Evolutionary conservation across 768 basidiomycete genomes (phyloP).

Genomic region (Hypholoma fasciculare): DNA sequence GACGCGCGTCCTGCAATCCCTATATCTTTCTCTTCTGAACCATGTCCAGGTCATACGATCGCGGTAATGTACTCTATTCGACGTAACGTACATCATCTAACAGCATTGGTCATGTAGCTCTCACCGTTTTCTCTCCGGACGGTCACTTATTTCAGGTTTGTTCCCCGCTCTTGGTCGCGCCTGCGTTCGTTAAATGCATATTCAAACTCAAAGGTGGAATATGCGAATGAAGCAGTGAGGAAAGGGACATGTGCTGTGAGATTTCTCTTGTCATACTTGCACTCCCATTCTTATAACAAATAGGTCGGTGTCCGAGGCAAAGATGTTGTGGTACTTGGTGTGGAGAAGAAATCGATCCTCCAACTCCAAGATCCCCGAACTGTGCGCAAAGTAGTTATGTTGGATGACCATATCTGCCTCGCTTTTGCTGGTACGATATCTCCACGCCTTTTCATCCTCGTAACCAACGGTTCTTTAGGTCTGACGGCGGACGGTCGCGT

Average conservation of each 20-base stretch:
- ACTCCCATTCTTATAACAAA: neutral
- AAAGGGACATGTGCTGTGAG: slow-evolving; percentile 96
- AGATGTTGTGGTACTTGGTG: slow-evolving; percentile 93
- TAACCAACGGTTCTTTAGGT: slow-evolving; percentile 48
- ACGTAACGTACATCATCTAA: neutral
- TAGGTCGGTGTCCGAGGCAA: slow-evolving; percentile 96
- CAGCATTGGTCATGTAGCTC: slow-evolving; percentile 48
- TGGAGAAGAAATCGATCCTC: slow-evolving; percentile 97
- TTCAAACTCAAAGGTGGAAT: slow-evolving; percentile 76
- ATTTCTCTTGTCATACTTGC: neutral
- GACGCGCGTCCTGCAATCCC: slow-evolving; percentile 50
- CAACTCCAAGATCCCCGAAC: slow-evolving; percentile 98
- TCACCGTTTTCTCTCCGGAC: slow-evolving; percentile 98
- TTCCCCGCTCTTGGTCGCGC: slow-evolving; percentile 5
- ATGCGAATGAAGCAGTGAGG: slow-evolving; percentile 95
- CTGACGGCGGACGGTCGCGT: slow-evolving; percentile 97
- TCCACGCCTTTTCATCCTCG: neutral
- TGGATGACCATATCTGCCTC: slow-evolving; percentile 96
- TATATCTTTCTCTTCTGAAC: slow-evolving; percentile 22
- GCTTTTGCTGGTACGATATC: slow-evolving; percentile 87
- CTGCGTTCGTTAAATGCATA: slow-evolving; percentile 14
- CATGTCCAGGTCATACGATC: slow-evolving; percentile 97
- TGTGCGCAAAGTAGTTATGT: slow-evolving; percentile 96
- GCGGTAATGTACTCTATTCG: slow-evolving; percentile 52
- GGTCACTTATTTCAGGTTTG: slow-evolving; percentile 96